A percentile compares a stretch with the other conserved stretches of the same genome.
These are phyloP conservation scores for Tetrahymena borealis DNA, from an alignment of 73 alveolate species.

Conservation along the genomic window DNA sequence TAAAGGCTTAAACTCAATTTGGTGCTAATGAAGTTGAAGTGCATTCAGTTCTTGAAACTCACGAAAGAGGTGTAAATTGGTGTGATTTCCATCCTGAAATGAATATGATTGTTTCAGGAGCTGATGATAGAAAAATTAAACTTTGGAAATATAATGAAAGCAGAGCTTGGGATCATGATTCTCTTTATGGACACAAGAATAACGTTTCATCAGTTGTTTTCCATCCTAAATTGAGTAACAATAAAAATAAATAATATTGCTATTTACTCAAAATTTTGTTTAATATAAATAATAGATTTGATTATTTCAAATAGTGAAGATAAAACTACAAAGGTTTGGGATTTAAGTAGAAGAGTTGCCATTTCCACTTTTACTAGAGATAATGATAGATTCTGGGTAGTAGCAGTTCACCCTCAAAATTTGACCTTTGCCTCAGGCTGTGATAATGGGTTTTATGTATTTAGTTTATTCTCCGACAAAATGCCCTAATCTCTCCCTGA, in stretches of 20 bases:
- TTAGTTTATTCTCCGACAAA: slow-evolving; percentile 78
- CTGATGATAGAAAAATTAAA: slow-evolving; percentile 85
- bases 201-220: slow-evolving; percentile 85
- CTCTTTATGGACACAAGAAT: slow-evolving; percentile 84
- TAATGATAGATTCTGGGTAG: slow-evolving; percentile 90
- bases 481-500: slow-evolving; percentile 60
- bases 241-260: background rate
- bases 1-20: background rate
- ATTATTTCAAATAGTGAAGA: slow-evolving; percentile 84
- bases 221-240: slow-evolving; percentile 62
- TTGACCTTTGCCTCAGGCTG: slow-evolving; percentile 87
- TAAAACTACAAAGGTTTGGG: slow-evolving; percentile 89
- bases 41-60: slow-evolving; percentile 89
- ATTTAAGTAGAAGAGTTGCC: slow-evolving; percentile 70
- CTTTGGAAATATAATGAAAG: slow-evolving; percentile 84
- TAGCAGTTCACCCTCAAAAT: slow-evolving; percentile 75
- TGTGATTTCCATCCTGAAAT: slow-evolving; percentile 80
- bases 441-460: slow-evolving; percentile 80
- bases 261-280: background rate
- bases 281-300: slow-evolving; percentile 50
- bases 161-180: slow-evolving; percentile 84
- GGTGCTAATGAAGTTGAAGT: slow-evolving; percentile 72
- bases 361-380: slow-evolving; percentile 75
- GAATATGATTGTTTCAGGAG: slow-evolving; percentile 75
- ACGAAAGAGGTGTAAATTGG: slow-evolving; percentile 95